Evolutionary conservation across 2,329 filamentous ascomycete genomes (phyloP), one percentile per base, ranked within the genome.

Genomic region (Aureobasidium sp.): DNA sequence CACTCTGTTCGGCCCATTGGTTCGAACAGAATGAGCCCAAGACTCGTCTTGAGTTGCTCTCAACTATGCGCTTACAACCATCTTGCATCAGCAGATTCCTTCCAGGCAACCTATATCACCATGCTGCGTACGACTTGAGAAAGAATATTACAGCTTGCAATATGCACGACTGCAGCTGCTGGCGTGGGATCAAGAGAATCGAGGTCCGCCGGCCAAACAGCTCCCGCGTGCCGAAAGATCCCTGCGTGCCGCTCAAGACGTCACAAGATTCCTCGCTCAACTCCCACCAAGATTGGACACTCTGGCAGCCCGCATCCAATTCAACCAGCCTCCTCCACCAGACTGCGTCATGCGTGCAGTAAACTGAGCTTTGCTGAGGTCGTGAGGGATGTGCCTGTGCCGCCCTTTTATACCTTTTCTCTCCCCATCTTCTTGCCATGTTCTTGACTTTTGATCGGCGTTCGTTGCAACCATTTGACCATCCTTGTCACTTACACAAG

Each of bases 401-500:
- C 51, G 37, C n/a, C 22, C 14, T n/a, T 55, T 17, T 39, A 41
- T 47, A 4, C 31, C 14, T 42, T 55, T 34, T 15, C 27, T 55
- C 8, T 3, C 22, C 39, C 14, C 51, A 3, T 17, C 22, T 8
- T 55, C 37, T 17, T 42, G 29, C 8, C 51, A 29, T 15, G 27
- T 41, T 31, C 36, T 42, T 31, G 8, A 31, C 37, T 14, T 42
- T 3, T 25, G 51, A 55, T 55, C 51, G 51, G 22, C 36, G 14
- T 42, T 55, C 37, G 41, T 29, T 31, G 36, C 31, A 52, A 37
- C 22, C 36, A n/a, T n/a, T 25, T 20, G n/a, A 55, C 8, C 37
- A 55, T 42, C 51, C 51, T 42, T 55, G 51, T 55, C 37, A 55
- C 51, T 55, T 20, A 15, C 37, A 55, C 51, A 55, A 55, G 37